Base-by-base conservation (phyloP, 768 basidiomycete species). In the Tricholoma sp. region DNA sequence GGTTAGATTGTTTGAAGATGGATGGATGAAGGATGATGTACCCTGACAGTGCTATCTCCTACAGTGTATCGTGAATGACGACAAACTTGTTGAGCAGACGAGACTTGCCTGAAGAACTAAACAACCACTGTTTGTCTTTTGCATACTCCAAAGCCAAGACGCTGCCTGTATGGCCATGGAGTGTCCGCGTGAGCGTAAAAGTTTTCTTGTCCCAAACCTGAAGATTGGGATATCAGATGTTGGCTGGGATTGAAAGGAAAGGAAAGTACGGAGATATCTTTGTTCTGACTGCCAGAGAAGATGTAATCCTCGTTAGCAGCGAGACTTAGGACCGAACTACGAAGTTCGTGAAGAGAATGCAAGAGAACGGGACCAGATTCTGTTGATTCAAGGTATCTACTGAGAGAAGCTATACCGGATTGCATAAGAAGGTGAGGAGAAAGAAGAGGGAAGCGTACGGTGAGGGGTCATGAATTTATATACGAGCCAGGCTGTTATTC, bases 31-130 rank as follows among this genome's bases (percentile, higher is more conserved):
- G 3, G 24, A 45, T 37, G 31, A 74, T 83, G 51, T 68, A 94
- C 91, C 65, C 93, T 75, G 37, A 97, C 80, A 6, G 92, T 94
- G 62, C 91, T 92, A 61, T 95, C 94, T 11, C 91, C 94, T 94
- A 55, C 9, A 10, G 51, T 39, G 57, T 57, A 53, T 56, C 49
- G 60, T 55, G 16, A 57, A 57, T 22, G 29, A 12, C 24, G 37
- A 34, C 5, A n/a, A 19, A 35, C 46, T 37, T 50, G 47, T 43
- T 10, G 18, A 10, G 21, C 1, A 34, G 19, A 27, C 0, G 32
- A 54, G 10, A 64, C 79, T 57, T 68, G 90, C 93, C 89, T 47
- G 92, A 94, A 4, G 92, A 87, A 61, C 94, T 96, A 66, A 97
- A 90, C 24, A 97, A 67, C 94, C 94, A 96, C 47, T 81, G 75